These are phyloP conservation scores for Iris pallida DNA, from an alignment of 116 monocot genomes.

Conservation along the genomic window DNA sequence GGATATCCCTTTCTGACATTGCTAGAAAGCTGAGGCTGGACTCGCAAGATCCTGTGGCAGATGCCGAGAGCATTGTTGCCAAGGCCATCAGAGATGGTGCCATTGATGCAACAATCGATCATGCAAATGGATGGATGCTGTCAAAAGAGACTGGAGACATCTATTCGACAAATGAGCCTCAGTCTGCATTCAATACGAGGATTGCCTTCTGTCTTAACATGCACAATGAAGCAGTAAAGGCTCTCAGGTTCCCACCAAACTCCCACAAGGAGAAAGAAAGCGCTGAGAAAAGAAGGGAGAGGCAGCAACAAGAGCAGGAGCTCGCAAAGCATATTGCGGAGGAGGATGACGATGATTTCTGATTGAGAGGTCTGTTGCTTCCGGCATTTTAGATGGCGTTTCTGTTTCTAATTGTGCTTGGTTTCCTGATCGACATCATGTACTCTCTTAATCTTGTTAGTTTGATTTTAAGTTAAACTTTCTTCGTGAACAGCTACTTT, in stretches of 20 bases:
- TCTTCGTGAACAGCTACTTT: no score
- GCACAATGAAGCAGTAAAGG: constrained; percentile 93
- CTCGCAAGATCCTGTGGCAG: constrained; percentile 62
- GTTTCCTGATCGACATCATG: no score
- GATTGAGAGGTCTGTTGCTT: no score
- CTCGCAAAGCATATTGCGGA: constrained; percentile 92
- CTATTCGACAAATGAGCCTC: constrained; percentile 89
- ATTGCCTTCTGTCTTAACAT: constrained; percentile 87
- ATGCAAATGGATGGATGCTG: constrained; percentile 79
- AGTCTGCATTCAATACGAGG: constrained; percentile 75
- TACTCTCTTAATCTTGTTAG: no score
- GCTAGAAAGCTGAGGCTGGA: constrained; percentile 62
- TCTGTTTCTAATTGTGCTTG: no score
- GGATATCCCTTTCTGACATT: constrained; percentile 67
- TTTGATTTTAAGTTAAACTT: no score
- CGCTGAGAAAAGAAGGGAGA: constrained; percentile 78
- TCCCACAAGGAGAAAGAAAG: constrained; percentile 85
- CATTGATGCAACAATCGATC: constrained; percentile 86
- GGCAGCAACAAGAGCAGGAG: constrained; percentile 93
- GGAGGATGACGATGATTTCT: constrained; percentile 85
- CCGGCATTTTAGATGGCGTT: no score
- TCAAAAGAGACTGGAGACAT: constrained; percentile 90
- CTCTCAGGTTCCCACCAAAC: constrained; percentile 75
- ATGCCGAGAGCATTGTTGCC: constrained; percentile 83
- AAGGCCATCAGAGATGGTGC: constrained; percentile 87